Evolutionary conservation across 805 yeast species (phyloP), one percentile per base, ranked within the genome.

Genomic region (Ogataea trehaloabstinens): DNA sequence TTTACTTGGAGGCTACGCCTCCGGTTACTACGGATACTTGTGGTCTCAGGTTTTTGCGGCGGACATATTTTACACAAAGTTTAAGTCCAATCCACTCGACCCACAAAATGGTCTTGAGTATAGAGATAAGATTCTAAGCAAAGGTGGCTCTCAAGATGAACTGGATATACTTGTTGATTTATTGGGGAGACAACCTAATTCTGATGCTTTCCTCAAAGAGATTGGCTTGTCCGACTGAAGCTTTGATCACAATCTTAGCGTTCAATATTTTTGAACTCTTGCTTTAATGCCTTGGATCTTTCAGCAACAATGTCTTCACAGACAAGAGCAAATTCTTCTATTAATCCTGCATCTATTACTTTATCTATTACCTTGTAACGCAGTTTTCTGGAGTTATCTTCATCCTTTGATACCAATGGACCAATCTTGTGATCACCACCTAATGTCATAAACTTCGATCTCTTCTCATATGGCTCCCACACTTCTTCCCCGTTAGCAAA

Each of bases 1-100:
- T 56, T 76, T 85, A 58, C 76, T 82, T 68, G 88, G 88, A 27
- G 91, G 95, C 13, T 87, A 87, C 60, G 91, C 85, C 38, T 80
- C 90, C 8, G 89, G 90, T 3, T 87, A 87, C 63, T 87, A 87
- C 52, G 95, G 95, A 2, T 87, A 87, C 60, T 63, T 86, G 65
- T 87, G 88, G 81, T 84, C 95, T 2, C 81, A 80, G 53, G 95
- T 85, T 12, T 87, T 81, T 67, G 93, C 95, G 1, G 76, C 86
- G 5, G 95, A 87, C 60, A 84, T 87, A 56, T 87, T 75, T 66
- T 79, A 84, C 59, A 64, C 85, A 4, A 73, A 76, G 53, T 87
- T 87, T 70, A 74, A 76, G 41, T 52, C 64, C 1, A 77, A 83
- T 58, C 93, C 95, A 31, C 70, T 84, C 74, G 75, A 79, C 54